Evolutionary conservation across 176 grass and related monocot species (phyloP).

Genomic region (Ensete ventricosum): DNA sequence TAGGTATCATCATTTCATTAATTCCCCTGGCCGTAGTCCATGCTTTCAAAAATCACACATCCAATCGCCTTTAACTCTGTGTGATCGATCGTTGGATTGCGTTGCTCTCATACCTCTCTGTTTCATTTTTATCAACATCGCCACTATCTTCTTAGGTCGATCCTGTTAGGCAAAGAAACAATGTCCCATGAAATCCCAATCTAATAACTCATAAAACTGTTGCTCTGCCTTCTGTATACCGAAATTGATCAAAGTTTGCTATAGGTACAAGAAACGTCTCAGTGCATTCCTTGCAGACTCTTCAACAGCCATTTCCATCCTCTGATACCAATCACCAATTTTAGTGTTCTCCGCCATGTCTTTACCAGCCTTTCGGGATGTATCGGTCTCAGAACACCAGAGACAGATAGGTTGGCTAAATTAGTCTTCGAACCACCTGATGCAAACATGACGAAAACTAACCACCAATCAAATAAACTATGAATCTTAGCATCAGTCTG

Average conservation of each 20-base stretch:
- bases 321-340: constrained; percentile 74
- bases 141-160: no score
- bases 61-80: no score
- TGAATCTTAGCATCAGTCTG: not conserved
- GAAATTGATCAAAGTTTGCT: not conserved
- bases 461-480: not conserved
- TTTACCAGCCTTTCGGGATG: constrained; percentile 61
- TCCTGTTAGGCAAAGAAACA: not conserved
- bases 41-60: no score
- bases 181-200: not conserved
- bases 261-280: constrained; percentile 8
- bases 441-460: not conserved
- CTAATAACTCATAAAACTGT: not conserved
- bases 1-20: no score
- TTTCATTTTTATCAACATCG: no score
- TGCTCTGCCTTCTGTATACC: not conserved
- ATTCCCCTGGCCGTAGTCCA: no score
- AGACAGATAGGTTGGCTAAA: constrained; percentile 85
- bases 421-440: constrained; percentile 83
- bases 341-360: constrained; percentile 88
- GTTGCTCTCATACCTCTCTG: no score
- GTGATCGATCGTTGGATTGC: no score
- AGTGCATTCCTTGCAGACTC: constrained; percentile 52
- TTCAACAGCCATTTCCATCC: constrained; percentile 72
- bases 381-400: constrained; percentile 91